Conservation (phyloP, 2,329 filamentous ascomycete genomes). For the Claviceps fusiformis region DNA sequence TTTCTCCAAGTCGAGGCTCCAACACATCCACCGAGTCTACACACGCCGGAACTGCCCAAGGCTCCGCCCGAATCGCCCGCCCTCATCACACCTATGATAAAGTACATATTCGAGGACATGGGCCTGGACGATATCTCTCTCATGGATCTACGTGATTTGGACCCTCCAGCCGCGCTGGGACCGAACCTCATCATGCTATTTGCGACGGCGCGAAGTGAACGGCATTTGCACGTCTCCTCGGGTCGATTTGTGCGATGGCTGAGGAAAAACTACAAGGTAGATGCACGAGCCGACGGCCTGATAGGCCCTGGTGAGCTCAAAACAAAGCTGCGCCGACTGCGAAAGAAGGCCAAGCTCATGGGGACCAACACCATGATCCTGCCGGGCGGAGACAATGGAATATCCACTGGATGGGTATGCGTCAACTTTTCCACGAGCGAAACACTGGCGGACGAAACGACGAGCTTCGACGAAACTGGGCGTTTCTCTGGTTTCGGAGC, state of each 20-base stretch:
- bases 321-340: constrained; percentile 67
- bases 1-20: constrained; percentile 66
- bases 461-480: constrained; percentile 32
- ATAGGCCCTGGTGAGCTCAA: constrained; percentile 86
- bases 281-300: constrained; percentile 72
- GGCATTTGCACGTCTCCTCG: constrained; percentile 82
- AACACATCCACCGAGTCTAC: constrained; percentile 34
- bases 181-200: constrained; percentile 86
- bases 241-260: constrained; percentile 84
- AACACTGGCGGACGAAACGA: constrained; percentile 32
- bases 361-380: constrained; percentile 56
- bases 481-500: constrained; percentile 67
- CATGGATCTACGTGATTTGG: constrained; percentile 69
- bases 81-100: constrained; percentile 57
- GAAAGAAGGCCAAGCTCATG: constrained; percentile 68
- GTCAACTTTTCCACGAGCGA: constrained; percentile 70
- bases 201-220: constrained; percentile 80
- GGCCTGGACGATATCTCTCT: constrained; percentile 72
- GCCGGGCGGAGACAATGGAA: constrained; percentile 63
- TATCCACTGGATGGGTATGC: constrained; percentile 91
- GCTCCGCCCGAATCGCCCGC: constrained; percentile 55
- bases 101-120: constrained; percentile 70
- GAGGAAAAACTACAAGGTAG: constrained; percentile 55
- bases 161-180: constrained; percentile 78
- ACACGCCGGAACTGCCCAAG: constrained; percentile 34